Base-by-base conservation (phyloP, 345 rosid species). In the Rhodamnia argentea region DNA sequence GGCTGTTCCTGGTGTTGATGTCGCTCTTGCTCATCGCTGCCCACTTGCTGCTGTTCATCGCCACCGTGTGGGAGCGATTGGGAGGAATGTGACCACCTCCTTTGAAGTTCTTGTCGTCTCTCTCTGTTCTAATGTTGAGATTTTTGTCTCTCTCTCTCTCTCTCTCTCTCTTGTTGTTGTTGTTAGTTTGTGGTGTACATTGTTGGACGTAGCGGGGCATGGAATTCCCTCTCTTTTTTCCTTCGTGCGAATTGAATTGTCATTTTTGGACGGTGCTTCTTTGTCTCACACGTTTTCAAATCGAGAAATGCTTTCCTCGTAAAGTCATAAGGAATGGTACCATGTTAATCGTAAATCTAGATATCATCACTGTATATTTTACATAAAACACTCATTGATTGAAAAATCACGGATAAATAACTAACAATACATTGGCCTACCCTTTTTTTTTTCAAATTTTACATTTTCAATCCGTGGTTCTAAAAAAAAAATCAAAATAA, bases 1-100 rank as follows among this genome's bases (percentile, higher is more conserved):
- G 99, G 47, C 44, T 92, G 58, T 93, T 96, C 86, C 87, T 95
- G 57, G 91, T 91, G 40, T 83, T 93, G 23, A 94, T 94, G 85
- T 82, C 94, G 4, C 82, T 93, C 24, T 82, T 96, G 53, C 97
- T 95, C 88, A 91, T 91, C 86, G 60, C 88, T 57, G 88, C 92
- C 83, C 98, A 95, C 54, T 58, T 95, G 27, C 85, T 90, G 32
- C 75, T 96, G 51, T 96, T 96, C 87, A 40, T 93, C 75, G 92
- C 91, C n/a, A 87, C 94, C 23, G 92, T 92, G 88, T 93, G 94
- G 96, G 91, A 91, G 90, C 87, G 88, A 14, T 83, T 88, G 83
- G 86, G 58, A 44, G 88, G 87, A 32, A 70, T 70, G 81, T 70
- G 81, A 64, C 13, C 40, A 13, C 74, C 23, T 40, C 76, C 76